These are phyloP conservation scores for Candida awuae DNA, from an alignment of 805 yeast genomes.

Conservation along the genomic window DNA sequence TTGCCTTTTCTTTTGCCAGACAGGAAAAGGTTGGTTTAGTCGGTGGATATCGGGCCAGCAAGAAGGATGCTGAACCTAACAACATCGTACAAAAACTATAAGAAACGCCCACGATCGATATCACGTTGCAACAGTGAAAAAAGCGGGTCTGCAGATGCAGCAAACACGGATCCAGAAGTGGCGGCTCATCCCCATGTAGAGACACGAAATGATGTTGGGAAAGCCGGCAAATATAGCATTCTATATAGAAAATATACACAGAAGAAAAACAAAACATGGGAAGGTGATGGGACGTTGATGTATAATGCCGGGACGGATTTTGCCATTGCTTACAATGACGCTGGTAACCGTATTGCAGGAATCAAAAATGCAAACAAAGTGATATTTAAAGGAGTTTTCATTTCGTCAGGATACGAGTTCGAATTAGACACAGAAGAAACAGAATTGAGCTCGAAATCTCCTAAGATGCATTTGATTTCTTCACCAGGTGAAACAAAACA, in stretches of 20 bases:
- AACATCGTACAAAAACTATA: slow-evolving; percentile 1
- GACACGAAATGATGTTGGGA: too few species aligned
- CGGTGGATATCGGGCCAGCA: too few species aligned
- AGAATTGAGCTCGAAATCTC: slow-evolving; percentile 1
- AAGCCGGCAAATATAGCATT: slow-evolving; percentile 27
- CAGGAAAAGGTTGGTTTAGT: neutral
- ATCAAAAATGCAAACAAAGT: slow-evolving; percentile 15
- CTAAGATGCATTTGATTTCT: slow-evolving; percentile 5
- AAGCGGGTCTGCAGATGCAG: neutral
- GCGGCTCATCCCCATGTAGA: neutral
- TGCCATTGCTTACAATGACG: slow-evolving; percentile 22
- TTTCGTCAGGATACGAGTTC: slow-evolving; percentile 53
- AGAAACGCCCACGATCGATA: neutral
- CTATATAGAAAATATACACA: slow-evolving; percentile 65
- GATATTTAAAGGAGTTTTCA: slow-evolving; percentile 30
- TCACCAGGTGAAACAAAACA: neutral
- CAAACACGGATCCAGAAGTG: neutral
- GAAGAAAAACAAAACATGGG: slow-evolving; percentile 90
- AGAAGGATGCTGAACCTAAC: slow-evolving; percentile 4
- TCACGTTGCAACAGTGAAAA: neutral
- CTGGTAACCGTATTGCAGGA: slow-evolving; percentile 23
- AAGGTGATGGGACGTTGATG: slow-evolving; percentile 70
- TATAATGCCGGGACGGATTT: slow-evolving; percentile 19
- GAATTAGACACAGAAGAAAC: slow-evolving; percentile 43
- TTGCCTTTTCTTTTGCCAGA: neutral